Conservation (phyloP, 192 early-diverging fungal genomes). For the Coemansia sp. region DNA sequence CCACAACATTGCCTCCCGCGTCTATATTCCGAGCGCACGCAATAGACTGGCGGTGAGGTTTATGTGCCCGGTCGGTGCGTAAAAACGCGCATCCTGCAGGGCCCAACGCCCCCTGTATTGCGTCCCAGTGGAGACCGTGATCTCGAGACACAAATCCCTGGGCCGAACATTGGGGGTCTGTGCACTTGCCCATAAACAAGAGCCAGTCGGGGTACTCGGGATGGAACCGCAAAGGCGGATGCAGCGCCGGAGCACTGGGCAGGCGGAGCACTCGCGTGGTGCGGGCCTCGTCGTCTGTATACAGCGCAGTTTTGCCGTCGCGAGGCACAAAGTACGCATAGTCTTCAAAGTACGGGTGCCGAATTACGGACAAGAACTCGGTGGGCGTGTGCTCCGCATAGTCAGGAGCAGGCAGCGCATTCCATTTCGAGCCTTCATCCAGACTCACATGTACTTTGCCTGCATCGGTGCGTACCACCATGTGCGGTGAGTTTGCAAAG, state of each 20-base stretch:
- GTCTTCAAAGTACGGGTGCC: conserved; percentile 61
- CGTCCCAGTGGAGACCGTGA: conserved; percentile 66
- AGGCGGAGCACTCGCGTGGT: conserved; percentile 57
- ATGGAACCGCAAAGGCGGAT: conserved; percentile 75
- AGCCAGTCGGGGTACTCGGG: conserved; percentile 78
- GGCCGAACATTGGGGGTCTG: conserved; percentile 61
- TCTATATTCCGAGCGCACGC: conserved; percentile 68
- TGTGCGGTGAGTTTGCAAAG: conserved; percentile 60
- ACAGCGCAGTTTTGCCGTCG: conserved; percentile 47
- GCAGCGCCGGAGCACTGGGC: conserved; percentile 61
- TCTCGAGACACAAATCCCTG: conserved; percentile 70
- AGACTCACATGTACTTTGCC: conserved; percentile 56
- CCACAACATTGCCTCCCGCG: conserved; percentile 56
- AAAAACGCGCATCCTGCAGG: conserved; percentile 47
- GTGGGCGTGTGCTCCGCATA: conserved; percentile 2
- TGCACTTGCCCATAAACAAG: conserved; percentile 57
- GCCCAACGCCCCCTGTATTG: conserved; percentile 8
- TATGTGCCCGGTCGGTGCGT: conserved; percentile 52
- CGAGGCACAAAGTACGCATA: conserved; percentile 62
- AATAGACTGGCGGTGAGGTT: conserved; percentile 57
- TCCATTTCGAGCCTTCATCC: conserved; percentile 66
- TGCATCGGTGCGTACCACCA: conserved; percentile 55
- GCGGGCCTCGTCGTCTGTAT: conserved; percentile 61
- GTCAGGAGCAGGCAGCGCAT: conserved; percentile 24
- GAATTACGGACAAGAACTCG: conserved; percentile 55